Conservation (phyloP, 345 rosid species). For the Sonneratia alba region DNA sequence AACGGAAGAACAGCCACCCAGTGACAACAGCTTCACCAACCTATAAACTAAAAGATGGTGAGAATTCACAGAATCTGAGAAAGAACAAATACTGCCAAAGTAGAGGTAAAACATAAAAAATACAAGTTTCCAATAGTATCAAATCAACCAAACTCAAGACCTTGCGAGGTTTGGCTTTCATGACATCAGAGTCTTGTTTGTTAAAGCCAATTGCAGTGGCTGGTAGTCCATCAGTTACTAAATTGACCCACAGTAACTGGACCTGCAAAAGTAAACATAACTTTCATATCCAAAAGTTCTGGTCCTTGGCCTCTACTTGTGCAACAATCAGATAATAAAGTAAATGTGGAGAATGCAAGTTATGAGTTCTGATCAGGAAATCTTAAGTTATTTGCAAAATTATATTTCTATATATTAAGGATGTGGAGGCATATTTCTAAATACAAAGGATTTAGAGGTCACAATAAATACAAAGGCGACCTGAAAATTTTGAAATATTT, state of each 20-base stretch:
- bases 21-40: constrained; percentile 95
- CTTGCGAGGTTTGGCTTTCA: constrained; percentile 98
- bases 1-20: constrained; percentile 97
- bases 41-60: constrained; percentile 32
- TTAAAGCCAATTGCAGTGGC: constrained; percentile 99
- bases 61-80: neutral
- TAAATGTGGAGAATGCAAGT: neutral
- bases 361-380: neutral
- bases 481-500: neutral
- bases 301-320: neutral
- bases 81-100: neutral
- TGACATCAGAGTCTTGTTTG: constrained; percentile 93
- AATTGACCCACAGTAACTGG: constrained; percentile 96
- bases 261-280: constrained; percentile 41
- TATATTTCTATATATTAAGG: neutral
- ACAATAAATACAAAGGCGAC: neutral
- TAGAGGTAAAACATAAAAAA: neutral
- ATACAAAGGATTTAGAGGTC: neutral
- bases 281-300: constrained; percentile 3
- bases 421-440: neutral
- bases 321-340: neutral
- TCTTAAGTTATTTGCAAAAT: neutral
- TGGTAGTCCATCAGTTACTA: constrained; percentile 98
- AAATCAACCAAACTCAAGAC: constrained; percentile 21
- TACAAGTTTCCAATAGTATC: neutral